Conservation (phyloP, 108 stramenopile species). For the Parietichytrium sp. region DNA sequence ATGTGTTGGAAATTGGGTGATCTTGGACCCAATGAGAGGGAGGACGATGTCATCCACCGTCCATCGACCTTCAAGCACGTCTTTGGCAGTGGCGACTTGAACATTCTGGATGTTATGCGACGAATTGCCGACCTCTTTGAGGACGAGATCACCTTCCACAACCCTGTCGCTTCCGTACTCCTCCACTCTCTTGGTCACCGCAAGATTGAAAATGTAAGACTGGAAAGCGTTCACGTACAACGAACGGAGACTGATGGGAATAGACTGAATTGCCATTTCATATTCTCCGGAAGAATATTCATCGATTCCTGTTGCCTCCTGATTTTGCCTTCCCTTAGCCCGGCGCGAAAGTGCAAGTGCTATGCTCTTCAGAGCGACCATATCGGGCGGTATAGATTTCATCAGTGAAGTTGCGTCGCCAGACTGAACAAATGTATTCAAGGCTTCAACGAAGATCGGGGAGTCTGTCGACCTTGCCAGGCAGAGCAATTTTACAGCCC, state of each 20-base stretch:
- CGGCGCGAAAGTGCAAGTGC: constrained; percentile 41
- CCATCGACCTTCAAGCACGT: not conserved
- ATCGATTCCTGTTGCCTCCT: too few relatives aligned
- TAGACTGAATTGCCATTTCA: not conserved
- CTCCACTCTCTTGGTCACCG: constrained; percentile 50
- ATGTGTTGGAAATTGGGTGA: not conserved
- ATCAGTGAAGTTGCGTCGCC: not conserved
- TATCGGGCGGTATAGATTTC: constrained; percentile 43
- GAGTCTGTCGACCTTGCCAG: constrained; percentile 50
- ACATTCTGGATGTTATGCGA: not conserved
- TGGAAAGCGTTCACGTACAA: constrained; percentile 55
- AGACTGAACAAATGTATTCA: constrained; percentile 2
- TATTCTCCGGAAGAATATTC: constrained; percentile 45
- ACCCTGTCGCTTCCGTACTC: constrained; percentile 38
- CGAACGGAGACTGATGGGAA: not conserved
- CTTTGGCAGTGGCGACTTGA: not conserved
- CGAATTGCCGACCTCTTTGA: not conserved
- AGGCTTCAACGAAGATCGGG: constrained; percentile 44
- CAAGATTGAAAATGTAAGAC: constrained; percentile 54
- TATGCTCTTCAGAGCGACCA: constrained; percentile 50
- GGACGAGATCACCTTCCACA: constrained; percentile 50
- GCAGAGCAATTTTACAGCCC: constrained; percentile 52
- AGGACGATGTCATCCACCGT: constrained; percentile 25
- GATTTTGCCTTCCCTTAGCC: constrained; percentile 46
- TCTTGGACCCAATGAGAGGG: not conserved